Percentiles rank a stretch among this genome's conserved stretches.
Conservation (phyloP, 352 stramenopile species). For the Pythium aquatile region DNA sequence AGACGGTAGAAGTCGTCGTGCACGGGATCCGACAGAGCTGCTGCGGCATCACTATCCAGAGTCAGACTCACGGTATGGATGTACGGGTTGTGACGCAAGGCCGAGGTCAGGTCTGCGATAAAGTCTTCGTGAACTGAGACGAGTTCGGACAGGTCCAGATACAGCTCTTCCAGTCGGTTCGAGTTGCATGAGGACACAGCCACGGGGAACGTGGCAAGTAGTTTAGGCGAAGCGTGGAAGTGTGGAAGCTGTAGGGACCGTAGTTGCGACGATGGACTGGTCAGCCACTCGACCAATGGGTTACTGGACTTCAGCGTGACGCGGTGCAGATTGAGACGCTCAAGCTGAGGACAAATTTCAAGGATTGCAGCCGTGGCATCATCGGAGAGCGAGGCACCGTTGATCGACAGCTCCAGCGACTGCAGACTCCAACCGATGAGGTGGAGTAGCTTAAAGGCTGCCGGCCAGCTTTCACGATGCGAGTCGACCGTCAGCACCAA, state of each 20-base stretch:
- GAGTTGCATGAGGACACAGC: background rate
- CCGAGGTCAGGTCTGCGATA: constrained; percentile 3
- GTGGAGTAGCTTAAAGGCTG: constrained; percentile 1
- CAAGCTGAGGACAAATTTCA: constrained; percentile 1
- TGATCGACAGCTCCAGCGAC: constrained; percentile 13
- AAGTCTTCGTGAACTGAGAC: background rate
- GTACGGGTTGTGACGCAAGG: constrained; percentile 5
- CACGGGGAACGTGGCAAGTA: background rate
- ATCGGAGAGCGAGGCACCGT: background rate
- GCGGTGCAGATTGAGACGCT: constrained; percentile 9
- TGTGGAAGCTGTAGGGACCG: constrained; percentile 4
- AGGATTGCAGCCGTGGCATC: background rate
- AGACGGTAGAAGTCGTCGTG: constrained; percentile 17
- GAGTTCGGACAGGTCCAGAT: constrained; percentile 18
- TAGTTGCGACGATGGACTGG: background rate
- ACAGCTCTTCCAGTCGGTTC: background rate
- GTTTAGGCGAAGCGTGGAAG: background rate
- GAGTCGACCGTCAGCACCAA: constrained; percentile 12
- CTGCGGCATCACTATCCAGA: constrained; percentile 18
- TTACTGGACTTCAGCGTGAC: background rate
- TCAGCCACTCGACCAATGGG: background rate
- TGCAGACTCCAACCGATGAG: constrained; percentile 4
- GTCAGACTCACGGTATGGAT: constrained; percentile 5
- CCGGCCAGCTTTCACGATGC: constrained; percentile 6
- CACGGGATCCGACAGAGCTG: constrained; percentile 7